These are phyloP conservation scores for Saksenaea oblongispora DNA, from an alignment of 371 early-diverging fungal genomes.

Conservation along the genomic window DNA sequence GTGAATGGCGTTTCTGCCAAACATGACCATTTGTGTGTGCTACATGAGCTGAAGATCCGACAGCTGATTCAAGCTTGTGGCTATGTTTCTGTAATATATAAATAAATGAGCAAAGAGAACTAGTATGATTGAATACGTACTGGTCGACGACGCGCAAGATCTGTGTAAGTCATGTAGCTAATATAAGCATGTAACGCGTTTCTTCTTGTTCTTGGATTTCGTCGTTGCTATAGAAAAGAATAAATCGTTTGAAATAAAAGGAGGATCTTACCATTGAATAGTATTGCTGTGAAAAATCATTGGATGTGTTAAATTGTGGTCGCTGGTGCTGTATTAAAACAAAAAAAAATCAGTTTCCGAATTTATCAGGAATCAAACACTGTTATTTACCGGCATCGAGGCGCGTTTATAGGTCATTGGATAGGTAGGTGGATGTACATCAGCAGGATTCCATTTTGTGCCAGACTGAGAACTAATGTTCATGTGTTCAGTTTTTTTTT, in stretches of 20 bases:
- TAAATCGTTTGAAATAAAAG: not conserved
- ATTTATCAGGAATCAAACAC: constrained; percentile 1
- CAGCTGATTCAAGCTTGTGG: not conserved
- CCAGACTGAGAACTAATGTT: constrained; percentile 1
- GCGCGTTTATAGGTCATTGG: constrained; percentile 7
- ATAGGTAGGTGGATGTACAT: constrained; percentile 1
- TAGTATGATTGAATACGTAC: constrained; percentile 2
- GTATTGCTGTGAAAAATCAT: constrained; percentile 10
- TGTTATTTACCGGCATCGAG: constrained; percentile 10
- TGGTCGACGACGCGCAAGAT: constrained; percentile 26
- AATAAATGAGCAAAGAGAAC: no score
- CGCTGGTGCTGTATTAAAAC: not conserved
- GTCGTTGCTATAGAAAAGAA: constrained; percentile 16
- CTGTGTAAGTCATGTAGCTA: constrained; percentile 47
- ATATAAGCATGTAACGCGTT: constrained; percentile 50
- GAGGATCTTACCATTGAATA: constrained; percentile 11
- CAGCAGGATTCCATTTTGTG: not conserved
- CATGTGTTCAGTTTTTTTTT: not conserved
- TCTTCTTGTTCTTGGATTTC: constrained; percentile 32
- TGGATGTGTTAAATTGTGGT: not conserved
- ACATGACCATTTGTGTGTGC: not conserved
- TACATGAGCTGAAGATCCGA: not conserved
- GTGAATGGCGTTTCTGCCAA: not conserved
- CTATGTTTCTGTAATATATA: not conserved
- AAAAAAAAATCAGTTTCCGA: not conserved